phyloP scores from a whole-genome alignment of 2,329 filamentous ascomycete species.

The Clonostachys rhizophaga region DNA sequence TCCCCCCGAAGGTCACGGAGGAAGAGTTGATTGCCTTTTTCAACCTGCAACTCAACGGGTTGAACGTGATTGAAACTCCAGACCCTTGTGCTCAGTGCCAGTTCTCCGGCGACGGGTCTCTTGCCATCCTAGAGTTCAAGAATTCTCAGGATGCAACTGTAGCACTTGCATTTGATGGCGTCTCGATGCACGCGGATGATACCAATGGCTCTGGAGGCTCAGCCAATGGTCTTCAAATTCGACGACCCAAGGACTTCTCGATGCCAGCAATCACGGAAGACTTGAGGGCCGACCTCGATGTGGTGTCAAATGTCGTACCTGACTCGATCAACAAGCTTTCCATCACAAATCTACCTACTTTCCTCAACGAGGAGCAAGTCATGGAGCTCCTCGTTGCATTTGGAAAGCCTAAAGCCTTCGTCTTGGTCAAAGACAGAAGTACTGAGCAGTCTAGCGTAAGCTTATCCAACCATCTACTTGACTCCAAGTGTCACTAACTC shows the following conservation, averaged over 20 bases:
- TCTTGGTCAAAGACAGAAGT: slow-evolving; percentile 79
- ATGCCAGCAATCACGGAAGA: slow-evolving; percentile 77
- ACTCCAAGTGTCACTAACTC: slow-evolving; percentile 15
- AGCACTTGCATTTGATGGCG: slow-evolving; percentile 84
- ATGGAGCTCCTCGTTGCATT: slow-evolving; percentile 87
- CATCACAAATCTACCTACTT: slow-evolving; percentile 82
- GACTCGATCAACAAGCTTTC: slow-evolving; percentile 96
- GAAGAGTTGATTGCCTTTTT: slow-evolving; percentile 80
- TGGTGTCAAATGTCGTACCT: slow-evolving; percentile 75
- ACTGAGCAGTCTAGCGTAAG: slow-evolving; percentile 84
- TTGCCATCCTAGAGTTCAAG: slow-evolving; percentile 90
- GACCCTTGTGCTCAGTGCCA: slow-evolving; percentile 86
- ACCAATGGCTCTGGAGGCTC: slow-evolving; percentile 36
- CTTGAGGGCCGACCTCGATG: slow-evolving; percentile 67
- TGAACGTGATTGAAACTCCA: slow-evolving; percentile 80
- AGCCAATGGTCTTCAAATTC: slow-evolving; percentile 61
- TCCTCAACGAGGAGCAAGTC: slow-evolving; percentile 87
- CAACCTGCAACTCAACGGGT: slow-evolving; percentile 93
- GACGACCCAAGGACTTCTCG: slow-evolving; percentile 94
- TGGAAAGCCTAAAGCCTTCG: slow-evolving; percentile 87
- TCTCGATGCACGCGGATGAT: slow-evolving; percentile 76
- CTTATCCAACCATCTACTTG: slow-evolving; percentile 7
- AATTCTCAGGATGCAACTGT: slow-evolving; percentile 83
- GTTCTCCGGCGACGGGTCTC: slow-evolving; percentile 71
- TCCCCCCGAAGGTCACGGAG: slow-evolving; percentile 69